Conservation (phyloP, 805 yeast species). For the Tetrapisispora taiwanensis region DNA sequence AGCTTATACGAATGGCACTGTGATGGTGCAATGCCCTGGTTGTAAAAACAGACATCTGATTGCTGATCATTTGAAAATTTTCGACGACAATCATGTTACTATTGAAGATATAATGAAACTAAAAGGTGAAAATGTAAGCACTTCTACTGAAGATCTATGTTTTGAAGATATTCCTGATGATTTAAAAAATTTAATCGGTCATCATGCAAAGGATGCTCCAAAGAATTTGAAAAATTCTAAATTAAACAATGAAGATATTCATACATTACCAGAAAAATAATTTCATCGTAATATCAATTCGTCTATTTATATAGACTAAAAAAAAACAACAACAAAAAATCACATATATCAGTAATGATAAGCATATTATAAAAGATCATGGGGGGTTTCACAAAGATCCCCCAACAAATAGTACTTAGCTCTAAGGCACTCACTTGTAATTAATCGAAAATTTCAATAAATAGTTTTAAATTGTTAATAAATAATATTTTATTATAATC, state of each 20-base stretch:
- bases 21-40: slow-evolving; percentile 83
- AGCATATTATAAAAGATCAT: too few species aligned
- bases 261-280: slow-evolving; percentile 9
- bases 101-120: slow-evolving; percentile 67
- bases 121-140: slow-evolving; percentile 65
- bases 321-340: too few species aligned
- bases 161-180: slow-evolving; percentile 32
- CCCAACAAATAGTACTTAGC: too few species aligned
- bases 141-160: slow-evolving; percentile 54
- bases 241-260: slow-evolving; percentile 14
- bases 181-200: slow-evolving; percentile 38
- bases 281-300: too few species aligned
- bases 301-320: too few species aligned
- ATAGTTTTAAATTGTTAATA: too few species aligned
- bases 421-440: too few species aligned
- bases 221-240: slow-evolving; percentile 21
- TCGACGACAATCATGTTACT: slow-evolving; percentile 64
- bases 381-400: too few species aligned
- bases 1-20: slow-evolving; percentile 80
- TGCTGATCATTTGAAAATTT: slow-evolving; percentile 79
- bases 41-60: slow-evolving; percentile 82
- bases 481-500: too few species aligned
- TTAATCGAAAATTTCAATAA: too few species aligned
- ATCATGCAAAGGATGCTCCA: slow-evolving; percentile 62
- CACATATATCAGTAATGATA: too few species aligned